Base-by-base conservation (phyloP, 768 basidiomycete species). In the Rhizopogon salebrosus region DNA sequence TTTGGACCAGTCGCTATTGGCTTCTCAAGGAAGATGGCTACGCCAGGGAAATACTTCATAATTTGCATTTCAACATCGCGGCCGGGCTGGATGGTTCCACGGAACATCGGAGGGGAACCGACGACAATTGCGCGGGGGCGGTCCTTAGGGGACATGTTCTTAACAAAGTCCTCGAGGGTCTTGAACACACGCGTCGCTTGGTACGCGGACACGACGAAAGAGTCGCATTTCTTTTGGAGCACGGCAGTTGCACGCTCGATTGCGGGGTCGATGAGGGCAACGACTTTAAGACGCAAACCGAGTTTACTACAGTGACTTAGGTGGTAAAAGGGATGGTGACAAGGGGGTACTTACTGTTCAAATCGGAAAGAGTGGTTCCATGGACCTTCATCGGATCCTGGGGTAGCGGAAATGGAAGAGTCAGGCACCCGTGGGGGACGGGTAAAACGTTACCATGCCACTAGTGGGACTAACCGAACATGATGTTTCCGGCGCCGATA, bases 401-500 rank as follows among this genome's bases (percentile, higher is more conserved):
- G 23, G 39, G 49, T 16, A 14, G 35, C 34, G 13, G 51, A 64
- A 39, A 55, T 55, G 20, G 34, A 16, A 50, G 26, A 34, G 53
- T 38, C 27, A 20, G 40, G 45, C 29, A 34, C 50, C 18, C 18
- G 29, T 18, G 27, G 40, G n/a, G 13, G 11, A 23, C 29, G 24
- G 52, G 2, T 31, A 31, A 10, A 31, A 31, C 31, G 31, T 31
- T 13, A 34, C 31, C 38, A 39, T 53, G 51, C 34, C 39, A 48
- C 13, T 22, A 31, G 36, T n/a, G 27, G 34, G 34, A 54, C 72
- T 52, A 49, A 83, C 94, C 95, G 66, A 98, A 98, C 93, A 97
- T 97, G 74, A 98, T 95, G 73, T 97, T 95, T 14, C 94, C 95
- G 24, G 95, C 95, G 48, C 95, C 95, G 60, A 98, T 77, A 70